Conservation (phyloP, 129 eudicot species). For the Erigeron canadensis region DNA sequence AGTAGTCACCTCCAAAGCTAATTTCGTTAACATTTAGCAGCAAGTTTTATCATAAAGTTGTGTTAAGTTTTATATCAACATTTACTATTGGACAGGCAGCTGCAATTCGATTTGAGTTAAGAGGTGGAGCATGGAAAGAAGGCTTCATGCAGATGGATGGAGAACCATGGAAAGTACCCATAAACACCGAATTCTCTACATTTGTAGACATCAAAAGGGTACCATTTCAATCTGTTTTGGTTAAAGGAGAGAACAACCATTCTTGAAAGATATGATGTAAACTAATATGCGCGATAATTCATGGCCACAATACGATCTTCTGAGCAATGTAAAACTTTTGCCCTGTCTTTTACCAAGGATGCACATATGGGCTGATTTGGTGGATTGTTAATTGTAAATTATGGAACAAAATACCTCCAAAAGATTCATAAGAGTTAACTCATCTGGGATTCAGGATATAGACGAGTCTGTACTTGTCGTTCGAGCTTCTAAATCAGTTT, state of each 20-base stretch:
- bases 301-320: slow-evolving; percentile 1
- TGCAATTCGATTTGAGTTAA: slow-evolving; percentile 64
- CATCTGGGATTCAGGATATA: neutral
- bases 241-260: slow-evolving; percentile 45
- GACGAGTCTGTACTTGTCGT: neutral
- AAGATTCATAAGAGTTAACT: neutral
- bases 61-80: neutral
- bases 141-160: slow-evolving; percentile 85
- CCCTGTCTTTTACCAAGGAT: neutral
- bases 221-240: slow-evolving; percentile 61
- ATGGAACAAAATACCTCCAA: neutral
- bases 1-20: neutral
- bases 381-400: neutral
- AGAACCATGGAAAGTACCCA: slow-evolving; percentile 94
- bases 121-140: slow-evolving; percentile 87
- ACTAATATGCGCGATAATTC: neutral
- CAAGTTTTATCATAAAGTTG: neutral
- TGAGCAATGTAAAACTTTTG: neutral
- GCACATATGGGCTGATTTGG: neutral
- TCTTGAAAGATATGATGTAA: slow-evolving; percentile 17
- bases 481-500: neutral
- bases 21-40: neutral
- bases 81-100: slow-evolving; percentile 51
- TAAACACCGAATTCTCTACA: slow-evolving; percentile 61
- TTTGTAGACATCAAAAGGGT: slow-evolving; percentile 73